Conservation (phyloP, 345 rosid species). For the Aquilaria malaccensis region DNA sequence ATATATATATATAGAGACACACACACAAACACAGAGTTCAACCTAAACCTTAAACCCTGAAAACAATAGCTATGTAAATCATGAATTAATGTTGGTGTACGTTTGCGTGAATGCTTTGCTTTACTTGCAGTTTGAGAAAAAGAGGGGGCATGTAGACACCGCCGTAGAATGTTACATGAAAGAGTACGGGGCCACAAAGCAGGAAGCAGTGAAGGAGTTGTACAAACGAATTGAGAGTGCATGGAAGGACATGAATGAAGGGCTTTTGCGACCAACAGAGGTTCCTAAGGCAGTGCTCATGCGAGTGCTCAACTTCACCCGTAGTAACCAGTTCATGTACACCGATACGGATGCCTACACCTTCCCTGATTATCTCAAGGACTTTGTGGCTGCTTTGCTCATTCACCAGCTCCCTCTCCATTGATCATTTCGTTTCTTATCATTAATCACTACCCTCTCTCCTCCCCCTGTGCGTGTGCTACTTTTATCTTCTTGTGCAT, state of each 20-base stretch:
- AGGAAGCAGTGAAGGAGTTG: constrained; percentile 4
- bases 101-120: not conserved
- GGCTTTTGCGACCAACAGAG: not conserved
- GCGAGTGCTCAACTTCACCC: constrained; percentile 14
- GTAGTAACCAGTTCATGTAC: constrained; percentile 18
- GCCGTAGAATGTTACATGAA: constrained; percentile 4
- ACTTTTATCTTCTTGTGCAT: too few relatives aligned
- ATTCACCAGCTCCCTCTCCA: not conserved
- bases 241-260: constrained; percentile 28
- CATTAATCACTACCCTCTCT: too few relatives aligned
- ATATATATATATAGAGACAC: too few relatives aligned
- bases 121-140: constrained; percentile 5
- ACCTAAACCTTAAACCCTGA: not conserved
- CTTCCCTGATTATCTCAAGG: not conserved
- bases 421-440: too few relatives aligned
- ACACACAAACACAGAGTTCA: too few relatives aligned
- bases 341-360: constrained; percentile 16
- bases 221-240: constrained; percentile 2
- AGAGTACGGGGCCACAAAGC: not conserved
- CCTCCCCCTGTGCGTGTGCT: too few relatives aligned
- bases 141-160: constrained; percentile 3
- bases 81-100: not conserved
- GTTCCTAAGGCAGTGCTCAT: constrained; percentile 8
- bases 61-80: not conserved
- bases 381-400: not conserved